These are phyloP conservation scores for Puccinia polysora DNA, from an alignment of 1,284 basidiomycete species.

Conservation along the genomic window DNA sequence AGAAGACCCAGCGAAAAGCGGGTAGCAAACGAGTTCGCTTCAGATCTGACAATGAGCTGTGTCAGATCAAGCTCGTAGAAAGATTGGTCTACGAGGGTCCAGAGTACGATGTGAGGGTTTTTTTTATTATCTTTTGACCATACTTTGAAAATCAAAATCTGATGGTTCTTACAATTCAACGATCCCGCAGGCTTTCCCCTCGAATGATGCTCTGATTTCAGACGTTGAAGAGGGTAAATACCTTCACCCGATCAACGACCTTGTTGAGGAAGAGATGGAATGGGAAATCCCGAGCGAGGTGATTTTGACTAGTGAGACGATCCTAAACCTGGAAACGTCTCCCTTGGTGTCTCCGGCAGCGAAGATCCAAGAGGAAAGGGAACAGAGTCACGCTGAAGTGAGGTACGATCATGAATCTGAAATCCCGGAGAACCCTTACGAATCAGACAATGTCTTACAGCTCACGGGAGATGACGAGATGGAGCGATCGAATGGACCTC, in stretches of 20 bases:
- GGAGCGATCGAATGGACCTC: too few relatives aligned
- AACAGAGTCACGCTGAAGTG: slow-evolving; percentile 8
- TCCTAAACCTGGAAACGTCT: slow-evolving; percentile 2
- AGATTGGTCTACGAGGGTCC: slow-evolving; percentile 16
- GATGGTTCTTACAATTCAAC: too few relatives aligned
- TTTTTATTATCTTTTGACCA: too few relatives aligned
- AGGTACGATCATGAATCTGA: slow-evolving; percentile 14
- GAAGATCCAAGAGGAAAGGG: slow-evolving; percentile 11
- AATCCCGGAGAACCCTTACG: slow-evolving; percentile 12
- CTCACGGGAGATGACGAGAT: too few relatives aligned
- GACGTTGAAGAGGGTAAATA: slow-evolving; percentile 3
- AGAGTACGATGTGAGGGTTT: slow-evolving; percentile 15
- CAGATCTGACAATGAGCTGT: slow-evolving; percentile 4
- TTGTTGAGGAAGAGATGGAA: slow-evolving; percentile 21
- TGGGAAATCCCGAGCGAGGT: slow-evolving; percentile 15
- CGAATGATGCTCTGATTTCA: slow-evolving; percentile 5
- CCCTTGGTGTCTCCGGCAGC: slow-evolving; percentile 8
- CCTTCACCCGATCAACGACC: slow-evolving; percentile 7
- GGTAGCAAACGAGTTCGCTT: slow-evolving; percentile 11
- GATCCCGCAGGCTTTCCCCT: slow-evolving; percentile 1
- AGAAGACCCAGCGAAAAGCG: not conserved
- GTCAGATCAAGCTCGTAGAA: slow-evolving; percentile 24
- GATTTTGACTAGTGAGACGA: slow-evolving; percentile 11
- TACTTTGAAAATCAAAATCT: too few relatives aligned
- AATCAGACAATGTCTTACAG: not conserved